Conservation (phyloP, 768 basidiomycete genomes). For the Auricularia sp. region DNA sequence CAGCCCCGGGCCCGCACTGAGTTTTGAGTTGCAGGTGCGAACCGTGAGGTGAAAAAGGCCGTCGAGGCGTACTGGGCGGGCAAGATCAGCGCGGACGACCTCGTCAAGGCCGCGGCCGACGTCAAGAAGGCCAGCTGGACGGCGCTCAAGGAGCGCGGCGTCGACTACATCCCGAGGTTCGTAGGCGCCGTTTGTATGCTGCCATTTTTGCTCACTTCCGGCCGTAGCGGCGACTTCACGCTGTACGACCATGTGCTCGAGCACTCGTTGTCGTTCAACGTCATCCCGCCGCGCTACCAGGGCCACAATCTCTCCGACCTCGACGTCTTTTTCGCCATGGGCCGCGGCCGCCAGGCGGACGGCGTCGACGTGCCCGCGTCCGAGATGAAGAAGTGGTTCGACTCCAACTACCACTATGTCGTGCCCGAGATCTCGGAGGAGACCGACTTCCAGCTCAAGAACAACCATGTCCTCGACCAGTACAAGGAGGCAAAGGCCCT, state of each 20-base stretch:
- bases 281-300: slow-evolving; percentile 88
- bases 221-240: slow-evolving; percentile 86
- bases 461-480: slow-evolving; percentile 91
- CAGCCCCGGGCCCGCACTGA: background rate
- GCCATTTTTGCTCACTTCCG: slow-evolving; percentile 11
- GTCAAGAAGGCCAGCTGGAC: slow-evolving; percentile 86
- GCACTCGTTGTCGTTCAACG: slow-evolving; percentile 92
- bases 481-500: slow-evolving; percentile 88
- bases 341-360: slow-evolving; percentile 90
- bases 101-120: slow-evolving; percentile 78
- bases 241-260: slow-evolving; percentile 98
- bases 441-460: slow-evolving; percentile 88
- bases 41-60: slow-evolving; percentile 95
- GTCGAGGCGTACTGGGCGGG: slow-evolving; percentile 98
- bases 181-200: slow-evolving; percentile 16
- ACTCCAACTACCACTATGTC: slow-evolving; percentile 98
- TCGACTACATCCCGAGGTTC: slow-evolving; percentile 87
- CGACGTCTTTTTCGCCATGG: slow-evolving; percentile 98
- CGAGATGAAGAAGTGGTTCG: slow-evolving; percentile 99
- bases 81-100: slow-evolving; percentile 78
- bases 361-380: slow-evolving; percentile 93
- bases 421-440: slow-evolving; percentile 90
- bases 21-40: slow-evolving; percentile 47
- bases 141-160: slow-evolving; percentile 70
- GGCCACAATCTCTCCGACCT: slow-evolving; percentile 78